Conservation (phyloP, 768 basidiomycete species). For the Udeniomyces megalosporus region DNA sequence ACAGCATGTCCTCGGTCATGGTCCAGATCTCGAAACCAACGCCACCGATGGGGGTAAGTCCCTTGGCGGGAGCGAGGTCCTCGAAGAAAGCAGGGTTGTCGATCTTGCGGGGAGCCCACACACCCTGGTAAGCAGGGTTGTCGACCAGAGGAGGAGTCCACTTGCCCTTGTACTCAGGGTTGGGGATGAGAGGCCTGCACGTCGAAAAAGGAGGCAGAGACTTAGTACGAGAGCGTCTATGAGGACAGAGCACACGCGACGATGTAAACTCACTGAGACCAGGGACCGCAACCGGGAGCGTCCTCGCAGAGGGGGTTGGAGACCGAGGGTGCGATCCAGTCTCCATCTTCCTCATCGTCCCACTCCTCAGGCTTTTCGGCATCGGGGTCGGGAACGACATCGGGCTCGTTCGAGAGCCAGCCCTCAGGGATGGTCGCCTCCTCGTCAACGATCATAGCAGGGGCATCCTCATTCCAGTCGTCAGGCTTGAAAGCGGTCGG, state of each 20-base stretch:
- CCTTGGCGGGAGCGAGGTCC: constrained; percentile 63
- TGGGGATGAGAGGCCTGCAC: constrained; percentile 61
- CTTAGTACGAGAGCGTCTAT: background rate
- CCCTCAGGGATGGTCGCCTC: constrained; percentile 70
- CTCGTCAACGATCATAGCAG: constrained; percentile 74
- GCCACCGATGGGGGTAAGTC: constrained; percentile 72
- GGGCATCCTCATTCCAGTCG: constrained; percentile 97
- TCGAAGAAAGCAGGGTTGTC: constrained; percentile 81
- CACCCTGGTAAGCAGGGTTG: constrained; percentile 94
- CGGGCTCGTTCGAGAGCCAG: constrained; percentile 83
- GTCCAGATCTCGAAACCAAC: constrained; percentile 98
- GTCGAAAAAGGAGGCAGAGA: background rate
- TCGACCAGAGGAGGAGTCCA: constrained; percentile 90
- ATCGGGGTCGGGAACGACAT: constrained; percentile 65
- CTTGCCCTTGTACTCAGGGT: constrained; percentile 94
- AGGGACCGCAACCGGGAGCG: constrained; percentile 86
- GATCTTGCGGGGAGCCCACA: constrained; percentile 83
- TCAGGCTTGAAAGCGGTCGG: constrained; percentile 75
- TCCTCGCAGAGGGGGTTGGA: constrained; percentile 79
- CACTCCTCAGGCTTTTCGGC: constrained; percentile 92
- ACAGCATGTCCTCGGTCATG: constrained; percentile 83
- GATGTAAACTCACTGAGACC: constrained; percentile 48
- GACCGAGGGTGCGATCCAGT: constrained; percentile 84
- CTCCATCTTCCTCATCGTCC: constrained; percentile 43
- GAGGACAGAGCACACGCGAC: background rate